Evolutionary conservation across 345 rosid genomes (phyloP).

Genomic region (Acer campestre): DNA sequence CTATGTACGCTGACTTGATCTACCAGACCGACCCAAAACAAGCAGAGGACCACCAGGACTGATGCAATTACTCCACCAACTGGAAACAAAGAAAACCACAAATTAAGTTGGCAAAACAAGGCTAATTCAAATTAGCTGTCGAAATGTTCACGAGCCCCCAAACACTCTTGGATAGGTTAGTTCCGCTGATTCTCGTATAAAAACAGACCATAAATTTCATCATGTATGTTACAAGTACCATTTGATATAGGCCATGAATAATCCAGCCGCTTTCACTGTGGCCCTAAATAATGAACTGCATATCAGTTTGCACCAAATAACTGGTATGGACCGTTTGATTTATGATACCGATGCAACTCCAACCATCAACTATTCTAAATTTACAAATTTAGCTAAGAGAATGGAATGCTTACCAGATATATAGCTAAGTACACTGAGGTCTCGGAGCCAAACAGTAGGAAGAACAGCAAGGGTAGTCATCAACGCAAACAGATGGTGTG

Average conservation of each 20-base stretch:
- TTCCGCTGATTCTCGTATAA: not conserved
- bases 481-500: constrained; percentile 71
- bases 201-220: not conserved
- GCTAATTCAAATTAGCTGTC: not conserved
- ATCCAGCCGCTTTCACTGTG: not conserved
- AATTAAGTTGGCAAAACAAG: constrained; percentile 14
- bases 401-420: constrained; percentile 64
- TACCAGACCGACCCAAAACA: constrained; percentile 87
- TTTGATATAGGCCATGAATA: not conserved
- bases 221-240: not conserved
- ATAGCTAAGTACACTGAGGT: constrained; percentile 80
- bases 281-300: not conserved
- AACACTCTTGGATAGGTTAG: not conserved
- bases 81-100: constrained; percentile 29
- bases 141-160: not conserved
- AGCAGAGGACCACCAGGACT: constrained; percentile 69
- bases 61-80: constrained; percentile 98
- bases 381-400: not conserved
- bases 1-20: constrained; percentile 70
- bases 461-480: constrained; percentile 74
- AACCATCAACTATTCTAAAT: not conserved
- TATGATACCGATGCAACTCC: not conserved
- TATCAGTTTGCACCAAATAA: not conserved
- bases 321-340: not conserved
- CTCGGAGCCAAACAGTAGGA: constrained; percentile 93